phyloP scores from a whole-genome alignment of 78 protist genomes.

The Dictyostelium firmibasis region DNA sequence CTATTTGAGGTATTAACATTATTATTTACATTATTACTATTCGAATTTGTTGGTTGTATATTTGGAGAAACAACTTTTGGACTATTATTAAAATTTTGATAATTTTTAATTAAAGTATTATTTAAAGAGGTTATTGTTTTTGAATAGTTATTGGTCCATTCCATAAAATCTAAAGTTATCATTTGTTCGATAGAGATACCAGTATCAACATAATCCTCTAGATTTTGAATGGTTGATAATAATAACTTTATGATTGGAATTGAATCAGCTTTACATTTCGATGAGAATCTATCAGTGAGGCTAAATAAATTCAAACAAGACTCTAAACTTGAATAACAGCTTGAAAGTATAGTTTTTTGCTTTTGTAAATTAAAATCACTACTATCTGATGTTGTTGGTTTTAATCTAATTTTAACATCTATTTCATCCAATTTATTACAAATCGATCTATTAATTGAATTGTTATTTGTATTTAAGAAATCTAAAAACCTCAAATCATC shows the following conservation, averaged over 20 bases:
- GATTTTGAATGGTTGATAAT: neutral
- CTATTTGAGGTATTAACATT: neutral
- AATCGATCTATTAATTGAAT: slow-evolving; percentile 3
- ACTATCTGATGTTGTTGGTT: neutral
- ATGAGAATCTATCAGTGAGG: neutral
- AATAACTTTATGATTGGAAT: slow-evolving; percentile 33
- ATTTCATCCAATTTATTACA: neutral
- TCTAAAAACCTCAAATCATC: slow-evolving; percentile 2
- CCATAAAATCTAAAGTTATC: slow-evolving; percentile 15
- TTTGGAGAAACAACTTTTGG: neutral
- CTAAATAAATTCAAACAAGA: slow-evolving; percentile 12
- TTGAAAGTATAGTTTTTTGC: slow-evolving; percentile 30
- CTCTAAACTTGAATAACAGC: slow-evolving; percentile 18
- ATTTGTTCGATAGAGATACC: slow-evolving; percentile 47
- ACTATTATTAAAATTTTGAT: neutral
- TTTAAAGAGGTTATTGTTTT: slow-evolving; percentile 43
- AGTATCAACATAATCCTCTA: slow-evolving; percentile 31
- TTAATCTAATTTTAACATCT: neutral
- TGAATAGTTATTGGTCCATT: slow-evolving; percentile 42
- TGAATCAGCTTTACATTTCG: slow-evolving; percentile 35
- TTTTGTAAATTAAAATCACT: slow-evolving; percentile 12
- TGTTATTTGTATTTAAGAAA: neutral
- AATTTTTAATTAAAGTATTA: slow-evolving; percentile 30
- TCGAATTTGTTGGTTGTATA: neutral
- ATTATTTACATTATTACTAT: neutral